phyloP scores from a whole-genome alignment of 1,139 yeast species.

The Arxiozyma slooffiae region DNA sequence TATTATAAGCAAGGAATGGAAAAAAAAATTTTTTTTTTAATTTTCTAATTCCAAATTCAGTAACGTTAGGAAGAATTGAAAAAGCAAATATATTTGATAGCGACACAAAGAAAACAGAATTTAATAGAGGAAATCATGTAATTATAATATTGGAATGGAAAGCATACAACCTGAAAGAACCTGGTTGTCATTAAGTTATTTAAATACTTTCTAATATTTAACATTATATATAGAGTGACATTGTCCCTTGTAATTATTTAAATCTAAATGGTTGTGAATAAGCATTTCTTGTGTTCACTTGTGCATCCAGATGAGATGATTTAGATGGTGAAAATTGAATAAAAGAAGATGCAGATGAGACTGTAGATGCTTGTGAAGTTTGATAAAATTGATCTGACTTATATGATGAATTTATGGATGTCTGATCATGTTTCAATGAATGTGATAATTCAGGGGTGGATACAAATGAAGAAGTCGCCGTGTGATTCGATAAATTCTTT shows the following conservation, averaged over 20 bases:
- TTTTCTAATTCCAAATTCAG: not conserved
- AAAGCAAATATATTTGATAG: no score
- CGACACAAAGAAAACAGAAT: not conserved
- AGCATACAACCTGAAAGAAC: not conserved
- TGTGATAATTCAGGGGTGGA: not conserved
- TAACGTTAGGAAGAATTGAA: no score
- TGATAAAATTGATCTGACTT: constrained; percentile 3
- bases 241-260: not conserved
- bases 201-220: not conserved
- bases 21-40: no score
- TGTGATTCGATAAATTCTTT: not conserved
- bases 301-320: constrained; percentile 13
- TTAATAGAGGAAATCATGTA: no score
- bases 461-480: not conserved
- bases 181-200: not conserved
- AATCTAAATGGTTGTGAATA: constrained; percentile 25
- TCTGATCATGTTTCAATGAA: not conserved
- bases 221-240: not conserved
- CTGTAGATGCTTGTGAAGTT: constrained; percentile 4
- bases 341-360: constrained; percentile 1
- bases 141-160: no score
- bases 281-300: constrained; percentile 24
- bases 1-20: no score
- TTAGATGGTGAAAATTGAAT: constrained; percentile 22
- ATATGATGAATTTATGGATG: constrained; percentile 1